Base-by-base conservation (phyloP, 2,329 filamentous ascomycete genomes). In the Chaetomium sp. region DNA sequence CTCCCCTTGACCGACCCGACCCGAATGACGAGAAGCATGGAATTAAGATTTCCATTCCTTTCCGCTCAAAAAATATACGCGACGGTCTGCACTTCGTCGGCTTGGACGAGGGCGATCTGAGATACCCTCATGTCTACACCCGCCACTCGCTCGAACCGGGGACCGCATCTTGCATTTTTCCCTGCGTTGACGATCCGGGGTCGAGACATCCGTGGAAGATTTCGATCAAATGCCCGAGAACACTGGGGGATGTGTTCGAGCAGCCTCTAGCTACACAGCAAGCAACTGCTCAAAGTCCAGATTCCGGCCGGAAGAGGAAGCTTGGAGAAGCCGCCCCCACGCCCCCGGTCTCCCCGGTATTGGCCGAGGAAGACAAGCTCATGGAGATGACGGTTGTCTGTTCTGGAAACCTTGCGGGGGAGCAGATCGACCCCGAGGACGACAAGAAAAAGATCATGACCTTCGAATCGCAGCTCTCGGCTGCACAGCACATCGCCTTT, bases 81-180 rank as follows among this genome's bases (percentile, higher is more conserved):
- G 95, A 99, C 75, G 94, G 92, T 25, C 77, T 98, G 64, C 93
- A 97, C 66, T 99, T 97, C 77, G 91, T 96, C 19, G 93, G 95
- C 4, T 85, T 95, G 45, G 88, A 92, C 53, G 87, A 89, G 63
- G 86, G 88, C 58, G 94, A 97, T 74, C 82, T 83, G 63, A 86
- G 93, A 67, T 99, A 93, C 75, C 93, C 95, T 0, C 94, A 99
- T 78, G 88, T 91, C 57, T 99, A 96, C 76, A 96, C 94, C 0
- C 89, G 89, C 49, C 93, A 94, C 73, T 90, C 89, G 2, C 81
- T 90, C 50, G 89, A 91, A 67, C 87, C 92, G 0, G 93, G 93
- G 33, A 89, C 87, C 21, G 89, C 92, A 0, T 94, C 89, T 55
- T 93, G 90, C 70, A 87, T 98, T 29, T 99, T 99, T 72, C 95